phyloP scores from a whole-genome alignment of 768 basidiomycete genomes.

The Scleroderma citrinum region DNA sequence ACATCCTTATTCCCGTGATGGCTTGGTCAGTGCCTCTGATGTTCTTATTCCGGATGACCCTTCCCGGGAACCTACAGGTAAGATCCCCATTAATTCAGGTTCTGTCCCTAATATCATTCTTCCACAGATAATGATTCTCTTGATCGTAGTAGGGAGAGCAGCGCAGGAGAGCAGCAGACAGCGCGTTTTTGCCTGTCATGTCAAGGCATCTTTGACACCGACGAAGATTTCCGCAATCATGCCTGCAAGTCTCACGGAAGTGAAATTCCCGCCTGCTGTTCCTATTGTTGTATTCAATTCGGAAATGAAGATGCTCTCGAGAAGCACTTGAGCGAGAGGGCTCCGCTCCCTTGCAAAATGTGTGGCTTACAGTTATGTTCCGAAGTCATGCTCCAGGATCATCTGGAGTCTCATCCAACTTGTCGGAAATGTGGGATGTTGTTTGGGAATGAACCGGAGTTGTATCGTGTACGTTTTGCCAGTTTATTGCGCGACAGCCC shows the following conservation, averaged over 20 bases:
- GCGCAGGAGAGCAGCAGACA: neutral
- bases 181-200: constrained; percentile 12
- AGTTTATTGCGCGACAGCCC: neutral
- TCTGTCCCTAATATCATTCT: no score
- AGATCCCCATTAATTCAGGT: neutral
- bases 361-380: constrained; percentile 19
- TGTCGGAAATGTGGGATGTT: constrained; percentile 16
- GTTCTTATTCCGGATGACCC: no score
- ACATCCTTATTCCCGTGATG: no score
- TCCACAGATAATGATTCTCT: no score
- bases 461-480: constrained; percentile 15
- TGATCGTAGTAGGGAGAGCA: no score
- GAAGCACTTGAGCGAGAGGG: constrained; percentile 12
- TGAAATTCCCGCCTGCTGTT: constrained; percentile 14
- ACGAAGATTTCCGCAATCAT: constrained; percentile 9
- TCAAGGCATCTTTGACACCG: constrained; percentile 9
- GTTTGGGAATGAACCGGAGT: constrained; percentile 15
- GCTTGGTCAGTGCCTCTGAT: no score
- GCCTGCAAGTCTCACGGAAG: constrained; percentile 8
- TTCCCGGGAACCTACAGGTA: neutral
- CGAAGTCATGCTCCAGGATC: constrained; percentile 20
- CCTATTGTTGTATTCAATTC: constrained; percentile 18
- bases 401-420: constrained; percentile 17
- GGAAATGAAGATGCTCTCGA: constrained; percentile 12
- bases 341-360: constrained; percentile 14